Conservation (phyloP, 257 asterid genomes). For the Paraleonurus japonicus region DNA sequence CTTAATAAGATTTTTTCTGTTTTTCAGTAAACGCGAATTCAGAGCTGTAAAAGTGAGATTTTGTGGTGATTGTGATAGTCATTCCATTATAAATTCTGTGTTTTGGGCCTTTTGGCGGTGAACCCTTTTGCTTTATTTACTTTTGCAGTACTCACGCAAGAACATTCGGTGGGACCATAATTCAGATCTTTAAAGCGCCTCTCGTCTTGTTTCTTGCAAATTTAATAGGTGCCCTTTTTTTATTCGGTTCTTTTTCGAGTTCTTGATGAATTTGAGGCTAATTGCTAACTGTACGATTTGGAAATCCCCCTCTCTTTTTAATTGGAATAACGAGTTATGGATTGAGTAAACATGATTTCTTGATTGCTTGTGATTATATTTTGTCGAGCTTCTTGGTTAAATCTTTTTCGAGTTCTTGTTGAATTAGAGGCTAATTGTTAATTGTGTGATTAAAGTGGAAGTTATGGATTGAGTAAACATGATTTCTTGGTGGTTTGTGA, state of each 20-base stretch:
- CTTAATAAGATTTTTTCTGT: background rate
- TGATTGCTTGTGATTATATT: constrained; percentile 2
- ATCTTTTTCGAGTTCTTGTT: constrained; percentile 8
- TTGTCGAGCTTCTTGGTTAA: background rate
- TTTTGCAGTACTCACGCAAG: constrained; percentile 32
- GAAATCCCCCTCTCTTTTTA: background rate
- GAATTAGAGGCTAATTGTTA: background rate
- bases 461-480: background rate
- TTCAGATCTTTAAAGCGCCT: constrained; percentile 29
- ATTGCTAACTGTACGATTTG: background rate
- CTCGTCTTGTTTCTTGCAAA: constrained; percentile 12
- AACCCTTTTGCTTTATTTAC: constrained; percentile 22
- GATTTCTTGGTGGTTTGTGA: constrained; percentile 16
- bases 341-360: background rate
- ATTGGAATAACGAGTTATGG: constrained; percentile 3
- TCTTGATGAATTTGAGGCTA: constrained; percentile 11
- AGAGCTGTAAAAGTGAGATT: constrained; percentile 8
- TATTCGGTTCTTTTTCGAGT: constrained; percentile 7
- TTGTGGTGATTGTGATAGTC: background rate
- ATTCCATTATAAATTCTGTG: constrained; percentile 22
- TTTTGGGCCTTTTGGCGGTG: background rate
- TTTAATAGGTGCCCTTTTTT: constrained; percentile 18
- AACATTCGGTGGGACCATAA: constrained; percentile 21
- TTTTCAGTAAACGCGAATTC: constrained; percentile 1
- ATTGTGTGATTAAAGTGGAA: background rate